Base-by-base conservation (phyloP, 2,329 filamentous ascomycete genomes). In the Nemania serpens region DNA sequence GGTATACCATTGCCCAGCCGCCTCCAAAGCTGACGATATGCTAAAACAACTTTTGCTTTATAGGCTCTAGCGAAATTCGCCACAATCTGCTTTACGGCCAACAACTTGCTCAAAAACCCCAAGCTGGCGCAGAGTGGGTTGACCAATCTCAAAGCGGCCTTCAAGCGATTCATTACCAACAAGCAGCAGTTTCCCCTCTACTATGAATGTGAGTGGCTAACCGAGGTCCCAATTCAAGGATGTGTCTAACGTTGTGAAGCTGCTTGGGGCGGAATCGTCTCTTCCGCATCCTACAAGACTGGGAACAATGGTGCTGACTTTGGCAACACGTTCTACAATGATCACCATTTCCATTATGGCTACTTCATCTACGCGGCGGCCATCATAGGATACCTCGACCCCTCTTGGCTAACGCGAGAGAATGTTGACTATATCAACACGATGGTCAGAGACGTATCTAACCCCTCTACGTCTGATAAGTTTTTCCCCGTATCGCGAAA, bases 311-410 rank as follows among this genome's bases (percentile, higher is more conserved):
- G 88, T 2, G 83, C 82, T 0, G 95, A 98, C 73, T 98, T 97
- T 76, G 95, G 95, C 65, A 97, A 97, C 74, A 91, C 89, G 1
- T 90, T 86, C 71, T 94, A 93, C 79, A 94, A 90, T 68, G 87
- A 90, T 69, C 87, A 89, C 67, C 87, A 90, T 71, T 89, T 89
- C 68, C 89, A 91, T 70, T 93, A 91, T 70, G 92, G 91, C 34
- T 97, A 98, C 73, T 95, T 96, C 75, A 89, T 98, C 64, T 90
- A 96, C 58, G 82, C 93, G 0, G 93, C 91, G 0, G 91, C 94
- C 1, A 84, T 95, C 6, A 92, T 98, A 59, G 93, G 85, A 0
- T 84, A 90, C 54, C 79, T 97, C 5, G 91, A 97, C 66, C 85
- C 88, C 0, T 76, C 73, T 2, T 98, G 93, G 93, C 76, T 94